Percentiles rank a stretch among this genome's conserved stretches.
phyloP scores from a whole-genome alignment of 2,329 filamentous ascomycete species.

The Corynespora cassiicola region DNA sequence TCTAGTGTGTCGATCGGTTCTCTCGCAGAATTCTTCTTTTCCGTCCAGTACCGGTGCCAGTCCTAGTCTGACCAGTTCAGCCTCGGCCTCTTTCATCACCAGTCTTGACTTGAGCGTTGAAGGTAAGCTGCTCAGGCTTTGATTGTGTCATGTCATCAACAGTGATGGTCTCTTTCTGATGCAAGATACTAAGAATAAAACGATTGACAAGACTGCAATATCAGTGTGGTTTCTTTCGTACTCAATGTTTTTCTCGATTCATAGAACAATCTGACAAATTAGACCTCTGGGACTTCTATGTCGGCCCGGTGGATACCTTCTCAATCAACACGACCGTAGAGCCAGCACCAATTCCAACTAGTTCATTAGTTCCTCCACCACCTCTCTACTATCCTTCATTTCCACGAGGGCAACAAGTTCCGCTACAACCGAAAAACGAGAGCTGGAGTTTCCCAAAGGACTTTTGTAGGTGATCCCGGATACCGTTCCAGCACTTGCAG shows the following conservation, averaged over 20 bases:
- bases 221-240: too few relatives aligned
- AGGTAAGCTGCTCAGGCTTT: conserved; percentile 9
- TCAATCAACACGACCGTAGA: conserved; percentile 28
- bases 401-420: conserved; percentile 37
- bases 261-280: neutral
- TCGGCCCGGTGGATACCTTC: conserved; percentile 25
- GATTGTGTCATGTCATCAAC: too few relatives aligned
- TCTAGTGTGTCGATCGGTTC: neutral
- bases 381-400: conserved; percentile 39
- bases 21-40: conserved; percentile 9
- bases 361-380: conserved; percentile 41
- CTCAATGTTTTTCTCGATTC: conserved; percentile 1
- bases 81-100: conserved; percentile 12
- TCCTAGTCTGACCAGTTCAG: conserved; percentile 12
- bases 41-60: conserved; percentile 5
- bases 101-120: conserved; percentile 16
- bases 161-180: too few relatives aligned
- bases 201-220: too few relatives aligned
- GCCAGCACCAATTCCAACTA: conserved; percentile 41
- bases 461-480: too few relatives aligned
- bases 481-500: too few relatives aligned
- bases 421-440: conserved; percentile 30
- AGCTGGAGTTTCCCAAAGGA: conserved; percentile 29
- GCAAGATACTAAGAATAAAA: too few relatives aligned
- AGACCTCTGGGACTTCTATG: conserved; percentile 28